Conservation (phyloP, 768 basidiomycete species). For the Mycena olivaceomarginata region DNA sequence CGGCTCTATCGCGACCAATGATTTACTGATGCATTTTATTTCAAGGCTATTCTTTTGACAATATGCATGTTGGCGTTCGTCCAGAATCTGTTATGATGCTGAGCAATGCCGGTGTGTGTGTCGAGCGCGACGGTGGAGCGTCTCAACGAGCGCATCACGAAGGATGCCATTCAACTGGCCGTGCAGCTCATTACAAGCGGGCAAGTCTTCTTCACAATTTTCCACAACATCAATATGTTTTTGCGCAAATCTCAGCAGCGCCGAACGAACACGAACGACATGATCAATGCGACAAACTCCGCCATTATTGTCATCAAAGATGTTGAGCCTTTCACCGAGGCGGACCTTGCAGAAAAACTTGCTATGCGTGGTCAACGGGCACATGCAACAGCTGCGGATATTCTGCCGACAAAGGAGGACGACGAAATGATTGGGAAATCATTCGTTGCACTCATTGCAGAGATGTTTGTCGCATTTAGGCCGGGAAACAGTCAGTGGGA, state of each 20-base stretch:
- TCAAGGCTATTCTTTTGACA: too few species aligned
- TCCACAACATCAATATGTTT: too few species aligned
- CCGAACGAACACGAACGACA: too few species aligned
- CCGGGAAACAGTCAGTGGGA: too few species aligned
- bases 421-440: conserved; percentile 35
- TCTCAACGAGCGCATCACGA: conserved; percentile 49
- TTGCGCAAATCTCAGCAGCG: too few species aligned
- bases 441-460: conserved; percentile 34
- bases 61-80: too few species aligned
- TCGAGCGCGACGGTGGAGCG: conserved; percentile 52
- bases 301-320: conserved; percentile 41
- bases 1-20: too few species aligned
- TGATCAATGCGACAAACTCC: conserved; percentile 35
- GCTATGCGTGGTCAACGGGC: conserved; percentile 41
- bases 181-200: conserved; percentile 48
- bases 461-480: conserved; percentile 41
- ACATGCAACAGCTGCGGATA: conserved; percentile 43
- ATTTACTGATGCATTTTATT: too few species aligned
- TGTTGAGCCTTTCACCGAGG: too few species aligned
- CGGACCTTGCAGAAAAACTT: conserved; percentile 40
- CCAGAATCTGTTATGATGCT: too few species aligned
- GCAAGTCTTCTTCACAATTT: conserved; percentile 33
- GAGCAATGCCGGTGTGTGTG: conserved; percentile 51
- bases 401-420: conserved; percentile 44
- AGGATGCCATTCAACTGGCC: conserved; percentile 48